Base-by-base conservation (phyloP, 2,329 filamentous ascomycete species). In the Endothia cerciana region DNA sequence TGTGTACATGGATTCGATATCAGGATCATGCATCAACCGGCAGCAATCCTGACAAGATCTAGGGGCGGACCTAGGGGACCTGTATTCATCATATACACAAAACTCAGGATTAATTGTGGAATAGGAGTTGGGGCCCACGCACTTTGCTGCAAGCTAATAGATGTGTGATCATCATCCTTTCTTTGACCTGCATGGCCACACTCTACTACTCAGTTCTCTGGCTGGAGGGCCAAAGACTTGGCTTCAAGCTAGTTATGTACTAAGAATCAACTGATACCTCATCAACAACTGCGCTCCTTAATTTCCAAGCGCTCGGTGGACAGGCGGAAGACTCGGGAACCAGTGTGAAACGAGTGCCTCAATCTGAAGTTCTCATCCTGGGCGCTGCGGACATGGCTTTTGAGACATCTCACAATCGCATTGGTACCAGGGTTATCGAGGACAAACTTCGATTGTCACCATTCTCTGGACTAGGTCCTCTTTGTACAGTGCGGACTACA, bases 391-490 rank as follows among this genome's bases (percentile, higher is more conserved):
- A 30, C 13, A 53, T 25, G 25, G 15, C 6, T 55, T n/a, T 7
- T 53, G 8, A 55, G 8, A 55, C 17, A 33, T n/a, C 7, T 59
- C 55, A 64, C 55, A 25, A 8, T 19, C 36, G 41, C 33, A 30
- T 36, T 3, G 11, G 3, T 10, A 22, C 15, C 28, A 30, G 33
- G 15, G 8, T 38, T 10, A 36, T 58, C 10, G n/a, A 58, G 4
- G 15, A 40, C 28, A 43, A 10, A 8, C 22, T 30, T 49, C 15
- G 36, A 43, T 60, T 38, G 43, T 60, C 41, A 17, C 62, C 33
- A 40, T 60, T 65, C 47, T 60, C 45, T 57, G 60, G 55, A 63
- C 60, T 56, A 51, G 22, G 15, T 56, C 36, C 53, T 59, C 22
- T 60, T 45, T 55, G 19, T 59, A 40, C 51, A 65, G 36, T 53